Evolutionary conservation across 148 eudicot genomes (phyloP), one percentile per base, ranked within the genome.

Genomic region (Spergularia marina): DNA sequence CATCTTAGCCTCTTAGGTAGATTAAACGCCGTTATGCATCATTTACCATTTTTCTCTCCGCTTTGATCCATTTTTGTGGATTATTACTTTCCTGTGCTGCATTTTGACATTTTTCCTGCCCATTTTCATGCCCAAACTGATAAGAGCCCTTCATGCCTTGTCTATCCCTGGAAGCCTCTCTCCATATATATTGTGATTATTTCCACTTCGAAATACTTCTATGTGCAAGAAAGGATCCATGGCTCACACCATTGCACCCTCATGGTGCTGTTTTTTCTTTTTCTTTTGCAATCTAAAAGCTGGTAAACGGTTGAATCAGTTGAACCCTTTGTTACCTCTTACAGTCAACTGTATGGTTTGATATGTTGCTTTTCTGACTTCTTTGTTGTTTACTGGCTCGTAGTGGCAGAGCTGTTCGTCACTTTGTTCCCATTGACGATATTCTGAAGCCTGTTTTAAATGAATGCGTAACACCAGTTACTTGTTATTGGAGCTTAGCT

Each of bases 401-500:
- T 55, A 94, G 98, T 84, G 96, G 97, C 80, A 86, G 83, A 80
- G 86, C 72, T 73, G 66, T 80, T 18, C 86, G 89, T 47, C 84
- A 77, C 56, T 94, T 94, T 86, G 86, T 92, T 51, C 96, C 98
- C 12, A 76, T 80, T 56, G 89, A 84, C 87, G 86, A 89, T 83
- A 94, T 94, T 70, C 74, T 94, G 87, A 92, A 88, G 82, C 90
- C 97, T 66, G 88, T 94, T 72, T 83, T 92, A 65, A 90, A 81
- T 63, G 98, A 94, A 83, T 92, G 94, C 75, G 94, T 94, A 66
- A 94, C 97, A 39, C 98, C 97, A 34, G 87, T 91, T 75, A 94
- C 98, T 52, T 94, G 98, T 80, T 94, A 87, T 78, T 92, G 98
- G 98, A 87, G 89, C 78, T 81, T 94, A 73, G 88, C 97, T 76